Evolutionary conservation across 2,329 filamentous ascomycete species (phyloP), one percentile per base, ranked within the genome.

Genomic region (Fusarium miscanthi): DNA sequence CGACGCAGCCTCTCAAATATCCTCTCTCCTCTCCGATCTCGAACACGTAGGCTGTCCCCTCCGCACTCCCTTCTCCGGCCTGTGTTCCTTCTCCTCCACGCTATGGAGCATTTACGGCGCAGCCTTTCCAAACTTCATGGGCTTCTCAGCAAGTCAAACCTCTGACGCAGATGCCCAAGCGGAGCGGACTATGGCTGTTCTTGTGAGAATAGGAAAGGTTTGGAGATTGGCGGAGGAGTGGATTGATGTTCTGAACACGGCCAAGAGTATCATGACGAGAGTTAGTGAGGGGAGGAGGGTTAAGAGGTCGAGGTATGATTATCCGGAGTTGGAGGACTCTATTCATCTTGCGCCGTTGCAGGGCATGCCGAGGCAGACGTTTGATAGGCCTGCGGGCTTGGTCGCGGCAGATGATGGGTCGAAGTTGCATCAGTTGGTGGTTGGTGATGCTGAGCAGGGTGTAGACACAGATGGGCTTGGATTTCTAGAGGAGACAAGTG

Each of bases 151-250:
- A 13, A 33, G 25, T 0, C 66, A 77, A 27, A 51, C 52, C 0
- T 3, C 35, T 0, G 56, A 65, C 11, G 76, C 76, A 0, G 66
- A 73, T 4, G 25, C 52, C 0, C 74, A 77, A 5, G 73, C 76
- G 0, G 60, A 73, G 8, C 56, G 69, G 1, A 76, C 66, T 0
- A 74, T 74, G 62, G 25, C 35, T 0, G 40, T 66, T 35, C 56
- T 77, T 3, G 60, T 62, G 0, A 73, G 70, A 4, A 77, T 76
- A 9, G 63, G 69, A 0, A 45, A 71, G 0, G 52, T 78, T 0
- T 77, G 76, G 76, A 69, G 64, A 11, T 57, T 77, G 16, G 76
- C 76, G 3, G 63, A 76, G 4, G 76, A 77, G n/a, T 77, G 76
- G 76, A 70, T 78, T 17, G 67, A 74, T 14, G 74, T 77, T 25